Percentiles rank a stretch among this genome's conserved stretches.
Conservation (phyloP, 306 rosid genomes). For the Hippophae rhamnoides region DNA sequence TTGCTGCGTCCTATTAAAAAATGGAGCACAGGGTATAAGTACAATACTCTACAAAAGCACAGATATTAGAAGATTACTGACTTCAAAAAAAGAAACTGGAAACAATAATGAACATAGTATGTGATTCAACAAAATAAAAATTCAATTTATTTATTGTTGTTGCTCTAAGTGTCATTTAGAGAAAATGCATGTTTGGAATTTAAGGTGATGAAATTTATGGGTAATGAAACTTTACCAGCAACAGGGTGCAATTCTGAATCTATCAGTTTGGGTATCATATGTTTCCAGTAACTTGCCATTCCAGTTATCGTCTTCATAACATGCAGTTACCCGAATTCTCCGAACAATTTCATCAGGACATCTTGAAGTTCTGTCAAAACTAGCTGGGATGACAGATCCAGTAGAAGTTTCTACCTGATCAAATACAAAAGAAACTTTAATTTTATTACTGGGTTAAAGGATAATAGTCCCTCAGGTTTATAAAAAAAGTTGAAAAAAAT, state of each 20-base stretch:
- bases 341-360: constrained; percentile 77
- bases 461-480: too few species aligned
- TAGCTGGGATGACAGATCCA: constrained; percentile 54
- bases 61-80: background rate
- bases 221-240: constrained; percentile 43
- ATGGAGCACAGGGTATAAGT: constrained; percentile 9
- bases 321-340: constrained; percentile 58
- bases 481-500: too few species aligned
- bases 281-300: constrained; percentile 67
- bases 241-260: constrained; percentile 61
- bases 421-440: constrained; percentile 1
- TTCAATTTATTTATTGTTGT: background rate
- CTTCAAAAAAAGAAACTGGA: background rate
- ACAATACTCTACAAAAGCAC: constrained; percentile 4
- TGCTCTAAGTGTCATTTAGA: background rate
- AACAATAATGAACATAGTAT: background rate
- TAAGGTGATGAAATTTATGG: background rate
- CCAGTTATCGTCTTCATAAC: constrained; percentile 53
- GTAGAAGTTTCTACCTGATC: constrained; percentile 54
- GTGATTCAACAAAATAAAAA: background rate
- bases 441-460: too few species aligned
- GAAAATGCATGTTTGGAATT: background rate
- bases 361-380: constrained; percentile 60
- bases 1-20: constrained; percentile 37
- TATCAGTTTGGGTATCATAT: constrained; percentile 57